A percentile compares a stretch with the other conserved stretches of the same genome.
Conservation (phyloP, 2,329 filamentous ascomycete genomes). For the Paracoccidioides lutzii region DNA sequence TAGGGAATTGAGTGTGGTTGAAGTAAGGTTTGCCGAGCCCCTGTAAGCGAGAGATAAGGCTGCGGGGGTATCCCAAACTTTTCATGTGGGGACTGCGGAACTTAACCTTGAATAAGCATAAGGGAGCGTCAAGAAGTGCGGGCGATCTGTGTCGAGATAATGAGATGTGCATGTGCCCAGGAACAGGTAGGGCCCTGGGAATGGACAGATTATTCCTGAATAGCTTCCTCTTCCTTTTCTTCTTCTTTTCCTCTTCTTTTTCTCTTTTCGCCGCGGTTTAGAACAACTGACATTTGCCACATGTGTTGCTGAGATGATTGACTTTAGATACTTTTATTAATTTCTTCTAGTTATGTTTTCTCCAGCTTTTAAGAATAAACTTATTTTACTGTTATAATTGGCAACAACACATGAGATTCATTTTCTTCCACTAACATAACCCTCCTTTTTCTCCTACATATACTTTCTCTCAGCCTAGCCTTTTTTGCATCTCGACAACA, state of each 20-base stretch:
- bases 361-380: too few species aligned
- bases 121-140: too few species aligned
- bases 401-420: not conserved
- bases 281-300: too few species aligned
- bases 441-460: not conserved
- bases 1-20: not conserved
- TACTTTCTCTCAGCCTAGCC: not conserved
- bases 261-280: too few species aligned
- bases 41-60: not conserved
- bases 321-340: too few species aligned
- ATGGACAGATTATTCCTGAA: too few species aligned
- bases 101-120: not conserved
- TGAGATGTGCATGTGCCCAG: too few species aligned
- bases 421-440: not conserved
- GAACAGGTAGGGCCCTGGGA: too few species aligned
- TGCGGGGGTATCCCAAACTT: not conserved
- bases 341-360: not conserved
- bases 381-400: not conserved
- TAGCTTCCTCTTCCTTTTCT: too few species aligned
- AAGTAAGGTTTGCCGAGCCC: conserved; percentile 5
- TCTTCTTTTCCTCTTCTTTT: too few species aligned
- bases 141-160: too few species aligned
- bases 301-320: too few species aligned
- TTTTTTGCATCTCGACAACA: not conserved
- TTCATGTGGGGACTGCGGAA: not conserved